Evolutionary conservation across 176 grass and related monocot species (phyloP), one percentile per base, ranked within the genome.

Genomic region (Oryza meridionalis): DNA sequence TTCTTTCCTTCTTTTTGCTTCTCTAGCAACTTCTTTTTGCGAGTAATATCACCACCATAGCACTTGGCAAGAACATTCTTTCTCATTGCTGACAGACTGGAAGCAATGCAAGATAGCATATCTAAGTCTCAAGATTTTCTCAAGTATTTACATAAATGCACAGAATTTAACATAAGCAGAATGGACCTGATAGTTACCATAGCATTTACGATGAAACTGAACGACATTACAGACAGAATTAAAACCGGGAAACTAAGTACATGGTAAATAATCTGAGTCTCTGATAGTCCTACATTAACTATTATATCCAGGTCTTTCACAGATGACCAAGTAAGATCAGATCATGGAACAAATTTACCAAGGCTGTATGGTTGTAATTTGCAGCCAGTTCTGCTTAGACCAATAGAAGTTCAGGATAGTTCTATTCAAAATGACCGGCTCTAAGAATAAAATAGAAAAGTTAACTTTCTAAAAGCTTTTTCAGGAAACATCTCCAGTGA

Each of bases 1-100:
- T 98, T 98, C 75, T 98, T 98, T 72, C 96, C 96, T 90, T 98
- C 96, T 85, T 98, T 98, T 70, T 98, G 92, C 83, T 98, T 98
- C 81, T 98, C 96, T 72, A 98, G 76, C 84, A 98, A 92, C 69
- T 98, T 98, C 82, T 91, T 98, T 86, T 98, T 98, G 32, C 92
- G 84, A 29, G 96, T 98, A 70, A 98, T 85, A 77, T 98, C 96
- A 66, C 96, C 92, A n/a, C 96, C 96, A 68, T 98, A 98, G 82
- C 96, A 98, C 87, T 98, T 98, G 47, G 96, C 96, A 11, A 98
- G 88, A 77, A 98, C 96, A 87, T 98, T 98, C 72, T 98, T 98
- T 73, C 96, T 86, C 96, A 98, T 94, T 72, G 96, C 96, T 82
- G 96, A 98, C 50, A 98, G 82, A 9, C 95, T 97, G 86, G 61